Evolutionary conservation across 345 rosid species (phyloP).

Genomic region (Ricinus communis): DNA sequence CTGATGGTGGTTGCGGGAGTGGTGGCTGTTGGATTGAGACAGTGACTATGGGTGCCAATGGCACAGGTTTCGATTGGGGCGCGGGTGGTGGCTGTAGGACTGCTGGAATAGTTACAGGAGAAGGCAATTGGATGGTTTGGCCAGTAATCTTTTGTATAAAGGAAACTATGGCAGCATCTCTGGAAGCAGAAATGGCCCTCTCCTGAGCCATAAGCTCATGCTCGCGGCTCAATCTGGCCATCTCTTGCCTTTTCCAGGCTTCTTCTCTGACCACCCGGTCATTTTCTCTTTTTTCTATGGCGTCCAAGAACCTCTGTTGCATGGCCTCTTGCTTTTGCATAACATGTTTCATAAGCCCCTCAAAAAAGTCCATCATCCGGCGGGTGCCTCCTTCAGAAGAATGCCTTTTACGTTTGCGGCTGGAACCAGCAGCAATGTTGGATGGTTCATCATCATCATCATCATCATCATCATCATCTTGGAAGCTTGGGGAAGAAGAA

Average conservation of each 20-base stretch:
- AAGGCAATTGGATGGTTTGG: constrained; percentile 65
- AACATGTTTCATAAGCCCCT: constrained; percentile 65
- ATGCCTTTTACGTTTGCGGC: constrained; percentile 68
- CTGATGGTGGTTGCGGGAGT: neutral
- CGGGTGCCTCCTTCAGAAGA: constrained; percentile 26
- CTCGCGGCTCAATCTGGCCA: constrained; percentile 59
- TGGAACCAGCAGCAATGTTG: constrained; percentile 37
- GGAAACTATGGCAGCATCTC: constrained; percentile 63
- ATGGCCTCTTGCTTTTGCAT: constrained; percentile 78
- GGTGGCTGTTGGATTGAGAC: constrained; percentile 9
- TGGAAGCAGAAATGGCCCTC: constrained; percentile 59
- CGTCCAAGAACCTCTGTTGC: constrained; percentile 74
- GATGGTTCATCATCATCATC: constrained; percentile 54
- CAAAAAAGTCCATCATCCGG: constrained; percentile 71
- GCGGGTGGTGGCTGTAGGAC: constrained; percentile 25
- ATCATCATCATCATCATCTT: constrained; percentile 54
- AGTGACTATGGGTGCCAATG: constrained; percentile 20
- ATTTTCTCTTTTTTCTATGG: constrained; percentile 77
- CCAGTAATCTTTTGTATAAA: constrained; percentile 77
- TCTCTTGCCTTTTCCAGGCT: constrained; percentile 80
- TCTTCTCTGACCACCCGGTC: constrained; percentile 77
- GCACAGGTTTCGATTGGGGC: constrained; percentile 15
- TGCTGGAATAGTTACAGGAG: constrained; percentile 20
- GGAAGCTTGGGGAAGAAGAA: constrained; percentile 56
- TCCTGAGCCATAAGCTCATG: constrained; percentile 71